A percentile compares a stretch with the other conserved stretches of the same genome.
These are phyloP conservation scores for Trypanosomatidae sp. DNA, from an alignment of 208 protist genomes.

Conservation along the genomic window DNA sequence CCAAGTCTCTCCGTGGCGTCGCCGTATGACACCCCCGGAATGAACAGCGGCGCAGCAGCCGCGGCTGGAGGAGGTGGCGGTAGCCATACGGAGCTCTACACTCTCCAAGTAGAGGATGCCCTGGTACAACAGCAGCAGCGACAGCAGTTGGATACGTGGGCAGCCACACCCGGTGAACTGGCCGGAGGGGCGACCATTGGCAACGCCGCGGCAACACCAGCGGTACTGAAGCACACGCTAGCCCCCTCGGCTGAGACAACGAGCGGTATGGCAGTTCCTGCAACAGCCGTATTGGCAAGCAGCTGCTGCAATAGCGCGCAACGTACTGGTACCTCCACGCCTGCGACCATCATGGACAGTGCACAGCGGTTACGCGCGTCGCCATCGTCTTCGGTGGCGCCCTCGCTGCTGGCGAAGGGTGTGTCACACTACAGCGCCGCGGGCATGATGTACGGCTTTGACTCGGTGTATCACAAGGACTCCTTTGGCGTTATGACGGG, in stretches of 20 bases:
- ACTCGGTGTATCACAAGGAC: slow-evolving; percentile 35
- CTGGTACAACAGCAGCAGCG: slow-evolving; percentile 2
- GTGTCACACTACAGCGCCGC: slow-evolving; percentile 1
- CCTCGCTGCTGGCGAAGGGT: not conserved
- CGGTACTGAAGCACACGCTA: not conserved
- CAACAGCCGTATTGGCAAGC: not conserved
- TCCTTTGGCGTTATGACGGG: slow-evolving; percentile 41
- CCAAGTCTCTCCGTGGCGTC: slow-evolving; percentile 1
- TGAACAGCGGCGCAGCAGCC: not conserved
- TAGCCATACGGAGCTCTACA: not conserved
- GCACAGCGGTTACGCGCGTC: not conserved
- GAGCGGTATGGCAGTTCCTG: not conserved
- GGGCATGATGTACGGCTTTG: slow-evolving; percentile 42
- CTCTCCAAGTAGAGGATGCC: not conserved
- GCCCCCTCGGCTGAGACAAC: not conserved
- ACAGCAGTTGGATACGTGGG: slow-evolving; percentile 12
- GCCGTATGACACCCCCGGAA: slow-evolving; percentile 10
- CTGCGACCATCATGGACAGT: not conserved
- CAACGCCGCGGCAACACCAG: not conserved
- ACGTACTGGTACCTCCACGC: not conserved
- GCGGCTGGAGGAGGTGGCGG: not conserved
- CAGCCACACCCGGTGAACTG: not conserved
- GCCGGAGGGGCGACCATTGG: not conserved
- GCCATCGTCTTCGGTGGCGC: not conserved
- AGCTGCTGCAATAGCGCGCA: not conserved